Percentiles rank a stretch among this genome's conserved stretches.
phyloP scores from a whole-genome alignment of 108 stramenopile species.

The Skeletonema menzelii region DNA sequence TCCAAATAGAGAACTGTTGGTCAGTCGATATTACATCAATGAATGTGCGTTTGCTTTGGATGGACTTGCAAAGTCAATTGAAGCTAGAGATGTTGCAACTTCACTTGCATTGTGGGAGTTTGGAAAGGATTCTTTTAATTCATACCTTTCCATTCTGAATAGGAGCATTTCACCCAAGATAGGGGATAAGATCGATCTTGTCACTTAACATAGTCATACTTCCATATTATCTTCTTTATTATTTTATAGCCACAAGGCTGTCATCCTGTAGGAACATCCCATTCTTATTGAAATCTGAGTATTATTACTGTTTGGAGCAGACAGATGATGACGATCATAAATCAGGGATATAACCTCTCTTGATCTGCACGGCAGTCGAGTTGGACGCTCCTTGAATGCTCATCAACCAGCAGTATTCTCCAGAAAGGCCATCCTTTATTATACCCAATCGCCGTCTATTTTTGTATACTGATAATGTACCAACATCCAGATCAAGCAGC shows the following conservation, averaged over 20 bases:
- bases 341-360: not conserved
- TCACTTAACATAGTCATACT: not conserved
- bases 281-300: not conserved
- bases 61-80: conserved; percentile 48
- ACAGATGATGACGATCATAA: too few species aligned
- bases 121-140: conserved; percentile 74
- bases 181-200: conserved; percentile 62
- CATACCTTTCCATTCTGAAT: conserved; percentile 69
- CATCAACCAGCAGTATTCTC: conserved; percentile 7
- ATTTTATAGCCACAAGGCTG: not conserved
- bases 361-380: not conserved
- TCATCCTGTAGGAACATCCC: not conserved
- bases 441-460: not conserved
- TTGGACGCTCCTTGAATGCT: conserved; percentile 1
- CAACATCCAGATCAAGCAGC: conserved; percentile 7
- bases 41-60: conserved; percentile 55
- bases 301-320: too few species aligned
- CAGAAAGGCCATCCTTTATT: not conserved
- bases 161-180: conserved; percentile 61
- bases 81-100: conserved; percentile 34
- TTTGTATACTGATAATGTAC: not conserved
- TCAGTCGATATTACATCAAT: conserved; percentile 72
- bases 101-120: conserved; percentile 67
- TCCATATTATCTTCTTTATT: not conserved
- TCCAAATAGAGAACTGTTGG: conserved; percentile 56